phyloP scores from a whole-genome alignment of 129 eudicot species.

The Pseudognaphalium luteoalbum region DNA sequence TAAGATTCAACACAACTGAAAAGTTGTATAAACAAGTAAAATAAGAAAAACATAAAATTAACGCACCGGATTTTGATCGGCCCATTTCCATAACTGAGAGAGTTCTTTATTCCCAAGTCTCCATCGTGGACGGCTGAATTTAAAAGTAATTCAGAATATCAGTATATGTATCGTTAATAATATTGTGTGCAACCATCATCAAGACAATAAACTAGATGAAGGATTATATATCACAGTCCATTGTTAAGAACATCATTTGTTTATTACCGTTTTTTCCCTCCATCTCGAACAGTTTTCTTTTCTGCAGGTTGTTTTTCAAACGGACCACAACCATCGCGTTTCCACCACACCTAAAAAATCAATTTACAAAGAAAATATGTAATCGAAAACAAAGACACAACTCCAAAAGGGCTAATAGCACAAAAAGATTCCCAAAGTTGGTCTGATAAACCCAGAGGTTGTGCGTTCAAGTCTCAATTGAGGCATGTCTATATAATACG shows the following conservation, averaged over 20 bases:
- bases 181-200: neutral
- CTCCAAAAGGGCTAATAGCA: conserved; percentile 1
- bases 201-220: neutral
- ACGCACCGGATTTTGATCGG: conserved; percentile 86
- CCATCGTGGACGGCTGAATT: conserved; percentile 85
- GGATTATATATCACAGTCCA: neutral
- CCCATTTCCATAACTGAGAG: conserved; percentile 94
- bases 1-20: neutral
- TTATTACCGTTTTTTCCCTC: conserved; percentile 66
- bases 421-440: neutral
- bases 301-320: conserved; percentile 82
- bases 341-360: conserved; percentile 91
- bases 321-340: conserved; percentile 94
- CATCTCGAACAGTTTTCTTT: conserved; percentile 70
- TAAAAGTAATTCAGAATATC: conserved; percentile 13
- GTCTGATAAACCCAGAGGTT: neutral
- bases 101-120: conserved; percentile 94
- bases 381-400: neutral
- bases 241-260: neutral
- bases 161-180: neutral
- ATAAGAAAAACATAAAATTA: neutral
- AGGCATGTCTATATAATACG: too few species aligned
- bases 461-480: neutral
- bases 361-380: conserved; percentile 13
- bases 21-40: neutral